Evolutionary conservation across 169 alveolate genomes (phyloP), one percentile per base, ranked within the genome.

Genomic region (Plasmodium fragile): DNA sequence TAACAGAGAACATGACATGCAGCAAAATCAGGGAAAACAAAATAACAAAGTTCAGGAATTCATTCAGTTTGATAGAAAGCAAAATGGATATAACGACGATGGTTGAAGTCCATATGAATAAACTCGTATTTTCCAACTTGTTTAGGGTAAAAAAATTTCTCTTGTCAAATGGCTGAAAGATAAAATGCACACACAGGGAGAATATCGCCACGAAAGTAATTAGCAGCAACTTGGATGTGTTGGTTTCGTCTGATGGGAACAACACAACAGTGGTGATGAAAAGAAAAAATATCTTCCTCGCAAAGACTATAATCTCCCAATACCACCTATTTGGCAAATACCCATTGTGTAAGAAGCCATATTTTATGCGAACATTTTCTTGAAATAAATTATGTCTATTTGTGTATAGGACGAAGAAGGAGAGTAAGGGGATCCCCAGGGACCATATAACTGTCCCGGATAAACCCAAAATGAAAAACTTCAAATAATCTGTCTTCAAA

Each of bases 261-360:
- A 96, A 45, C 55, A 94, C 96, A 55, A 96, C 95, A 43, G 97
- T 95, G 55, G 97, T 96, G 69, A 95, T 95, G 52, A 97, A 96
- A 32, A 97, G 94, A 16, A 97, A 97, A 72, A 94, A 49, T 81
- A 96, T 81, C 72, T 97, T 97, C 18, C 98, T 81, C 13, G 96
- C 91, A 95, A 97, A 97, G 83, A 97, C 98, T 22, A 97, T 91
- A 18, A 94, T 92, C 84, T 97, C 98, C 98, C 98, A 97, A 93
- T 89, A 97, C 98, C 98, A 97, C 95, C 85, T 96, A 41, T 92
- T 95, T 53, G 92, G 95, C 79, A 93, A 92, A 95, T 94, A 97
- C 2, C 98, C 98, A 79, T 97, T 97, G 95, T 97, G 98, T 49
- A 97, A 82, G 81, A 97, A 97, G 43, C 98, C 98, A 81, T 95